A percentile compares a stretch with the other conserved stretches of the same genome.
Evolutionary conservation across 2,329 filamentous ascomycete genomes (phyloP).

Genomic region (Neofusicoccum kwambonambiense): DNA sequence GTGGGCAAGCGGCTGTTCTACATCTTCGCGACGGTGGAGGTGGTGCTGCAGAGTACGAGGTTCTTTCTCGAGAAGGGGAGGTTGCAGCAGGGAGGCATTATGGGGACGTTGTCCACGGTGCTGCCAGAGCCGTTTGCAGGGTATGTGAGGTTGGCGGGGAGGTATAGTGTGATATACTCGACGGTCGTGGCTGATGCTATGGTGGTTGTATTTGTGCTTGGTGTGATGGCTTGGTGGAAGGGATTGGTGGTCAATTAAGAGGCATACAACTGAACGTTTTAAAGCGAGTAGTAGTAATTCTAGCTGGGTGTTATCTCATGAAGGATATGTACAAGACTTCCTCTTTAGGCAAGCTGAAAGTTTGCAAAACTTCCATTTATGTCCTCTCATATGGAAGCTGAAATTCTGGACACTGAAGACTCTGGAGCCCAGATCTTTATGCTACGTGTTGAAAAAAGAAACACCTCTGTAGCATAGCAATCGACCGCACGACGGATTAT

Average conservation of each 20-base stretch:
- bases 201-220: constrained; percentile 73
- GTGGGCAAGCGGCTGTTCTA: constrained; percentile 65
- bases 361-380: too few species aligned
- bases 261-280: background rate
- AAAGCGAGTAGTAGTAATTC: background rate
- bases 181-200: constrained; percentile 73
- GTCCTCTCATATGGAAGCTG: too few species aligned
- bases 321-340: too few species aligned
- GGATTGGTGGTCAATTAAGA: constrained; percentile 24
- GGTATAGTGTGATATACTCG: constrained; percentile 69
- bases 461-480: too few species aligned
- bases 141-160: constrained; percentile 60
- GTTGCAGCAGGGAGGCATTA: constrained; percentile 58
- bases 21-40: constrained; percentile 76
- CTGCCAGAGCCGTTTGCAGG: constrained; percentile 64
- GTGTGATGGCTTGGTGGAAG: constrained; percentile 53
- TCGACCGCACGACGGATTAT: too few species aligned
- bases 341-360: too few species aligned
- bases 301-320: too few species aligned
- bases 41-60: constrained; percentile 67
- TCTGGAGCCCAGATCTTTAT: too few species aligned
- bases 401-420: too few species aligned
- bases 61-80: constrained; percentile 67
- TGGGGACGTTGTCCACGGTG: constrained; percentile 64
- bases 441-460: too few species aligned